Base-by-base conservation (phyloP, 345 rosid species). In the Linum lewisii region DNA sequence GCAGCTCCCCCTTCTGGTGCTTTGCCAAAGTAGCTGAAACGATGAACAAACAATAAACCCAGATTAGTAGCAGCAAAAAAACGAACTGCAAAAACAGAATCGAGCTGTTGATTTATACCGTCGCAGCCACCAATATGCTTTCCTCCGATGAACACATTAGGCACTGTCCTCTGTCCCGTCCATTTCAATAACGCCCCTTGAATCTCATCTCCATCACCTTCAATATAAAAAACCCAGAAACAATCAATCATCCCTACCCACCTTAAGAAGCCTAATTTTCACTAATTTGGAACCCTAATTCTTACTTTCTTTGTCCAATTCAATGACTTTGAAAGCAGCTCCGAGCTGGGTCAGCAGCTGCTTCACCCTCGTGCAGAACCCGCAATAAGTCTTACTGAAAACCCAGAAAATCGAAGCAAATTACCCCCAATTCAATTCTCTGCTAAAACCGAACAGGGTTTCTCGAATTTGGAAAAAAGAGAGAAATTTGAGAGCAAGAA, bases 101-200 rank as follows among this genome's bases (percentile, higher is more conserved):
- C 5, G 8, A 34, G 2, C 16, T 20, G 3, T 5, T 61, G 26
- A 29, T 61, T 75, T 77, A n/a, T 72, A 83, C 93, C n/a, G 44
- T 85, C 82, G 50, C 86, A 88, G 36, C 93, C 93, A 45, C 82
- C 88, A 4, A 85, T 76, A 32, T 81, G 86, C 64, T 82, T 84
- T 6, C 79, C 90, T 51, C 74, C 84, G 18, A 80, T 82, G 77
- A 88, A 85, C 52, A 83, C 90, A 45, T 72, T 78, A 1, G 93
- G 90, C 51, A 88, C 85, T 5, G 87, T 78, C 36, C 66, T 64
- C n/a, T 52, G 82, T 25, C 88, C 85, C 21, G 90, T 73, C 96
- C 93, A 84, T 36, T 79, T 72, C 0, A 65, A 44, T 14, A 85
- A 59, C 56, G 88, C 88, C 42, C 78, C 61, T 61, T 85, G 91